Conservation (phyloP, 805 yeast species). For the Grigorovia transvaalensis region DNA sequence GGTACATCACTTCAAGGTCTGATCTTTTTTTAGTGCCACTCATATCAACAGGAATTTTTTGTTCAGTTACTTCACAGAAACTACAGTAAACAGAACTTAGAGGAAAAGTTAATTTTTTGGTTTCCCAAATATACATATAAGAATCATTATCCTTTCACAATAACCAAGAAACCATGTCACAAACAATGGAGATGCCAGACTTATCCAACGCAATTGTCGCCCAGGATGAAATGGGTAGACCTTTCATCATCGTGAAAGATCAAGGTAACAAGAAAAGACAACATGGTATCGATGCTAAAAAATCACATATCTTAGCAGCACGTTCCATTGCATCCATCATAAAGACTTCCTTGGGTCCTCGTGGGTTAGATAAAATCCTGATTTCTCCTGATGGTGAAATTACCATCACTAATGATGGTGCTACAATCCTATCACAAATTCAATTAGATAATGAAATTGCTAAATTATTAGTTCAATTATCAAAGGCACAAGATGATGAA, state of each 20-base stretch:
- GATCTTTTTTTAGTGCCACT: neutral
- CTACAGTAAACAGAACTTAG: no score
- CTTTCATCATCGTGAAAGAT: constrained; percentile 93
- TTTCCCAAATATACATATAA: no score
- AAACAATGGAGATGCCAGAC: constrained; percentile 58
- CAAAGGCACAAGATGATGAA: constrained; percentile 94
- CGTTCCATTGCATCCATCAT: constrained; percentile 88
- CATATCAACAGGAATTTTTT: no score
- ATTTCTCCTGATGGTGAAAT: constrained; percentile 96
- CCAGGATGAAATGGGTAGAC: constrained; percentile 98
- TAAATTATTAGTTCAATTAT: constrained; percentile 83
- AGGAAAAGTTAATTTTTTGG: no score
- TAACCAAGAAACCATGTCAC: neutral
- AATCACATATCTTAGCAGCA: constrained; percentile 89
- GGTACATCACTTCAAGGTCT: neutral
- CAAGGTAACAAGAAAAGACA: constrained; percentile 52
- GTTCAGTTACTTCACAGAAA: no score
- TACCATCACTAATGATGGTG: constrained; percentile 97
- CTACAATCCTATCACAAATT: constrained; percentile 92
- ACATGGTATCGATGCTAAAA: constrained; percentile 70
- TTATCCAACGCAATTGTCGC: constrained; percentile 97
- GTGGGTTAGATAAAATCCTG: constrained; percentile 95
- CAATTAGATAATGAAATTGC: constrained; percentile 94
- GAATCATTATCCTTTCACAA: neutral
- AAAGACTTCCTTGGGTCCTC: constrained; percentile 89